Evolutionary conservation across 208 protist genomes (phyloP).

Genomic region (Porcisia hertigi): DNA sequence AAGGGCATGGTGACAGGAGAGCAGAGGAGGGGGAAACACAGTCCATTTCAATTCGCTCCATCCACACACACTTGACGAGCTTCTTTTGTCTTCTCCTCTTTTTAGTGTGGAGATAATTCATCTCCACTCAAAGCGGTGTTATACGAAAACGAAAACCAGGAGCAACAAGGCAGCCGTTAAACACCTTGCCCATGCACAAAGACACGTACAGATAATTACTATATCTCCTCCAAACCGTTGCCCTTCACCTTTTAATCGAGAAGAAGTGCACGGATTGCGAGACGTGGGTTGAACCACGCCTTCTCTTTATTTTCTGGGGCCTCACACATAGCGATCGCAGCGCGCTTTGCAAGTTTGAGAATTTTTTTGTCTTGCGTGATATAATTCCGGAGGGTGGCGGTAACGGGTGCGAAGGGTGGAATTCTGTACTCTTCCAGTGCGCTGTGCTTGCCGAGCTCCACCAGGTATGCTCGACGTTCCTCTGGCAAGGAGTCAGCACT

Average conservation of each 20-base stretch:
- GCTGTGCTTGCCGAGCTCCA: conserved; percentile 48
- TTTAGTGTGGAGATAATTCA: too few relatives aligned
- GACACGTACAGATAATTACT: too few relatives aligned
- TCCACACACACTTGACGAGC: too few relatives aligned
- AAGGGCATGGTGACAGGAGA: too few relatives aligned
- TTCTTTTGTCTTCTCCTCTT: too few relatives aligned
- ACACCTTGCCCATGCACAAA: background rate
- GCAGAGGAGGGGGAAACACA: too few relatives aligned
- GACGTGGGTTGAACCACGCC: conserved; percentile 71
- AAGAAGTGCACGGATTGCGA: conserved; percentile 63
- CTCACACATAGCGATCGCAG: conserved; percentile 76
- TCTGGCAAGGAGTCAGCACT: conserved; percentile 35
- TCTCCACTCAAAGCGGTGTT: background rate
- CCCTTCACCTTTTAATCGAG: conserved; percentile 41
- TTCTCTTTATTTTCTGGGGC: conserved; percentile 14
- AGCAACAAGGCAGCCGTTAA: background rate
- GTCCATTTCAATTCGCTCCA: too few relatives aligned
- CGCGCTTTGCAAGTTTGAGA: conserved; percentile 57
- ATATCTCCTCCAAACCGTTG: too few relatives aligned
- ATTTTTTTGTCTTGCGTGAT: conserved; percentile 63
- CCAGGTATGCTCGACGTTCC: conserved; percentile 51
- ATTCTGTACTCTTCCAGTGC: conserved; percentile 63
- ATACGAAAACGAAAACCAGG: conserved; percentile 7
- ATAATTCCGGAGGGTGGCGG: conserved; percentile 71
- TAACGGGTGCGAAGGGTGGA: conserved; percentile 79